Percentiles rank a stretch among this genome's conserved stretches.
Conservation (phyloP, 352 stramenopile species). For the Aphanomyces astaci region DNA sequence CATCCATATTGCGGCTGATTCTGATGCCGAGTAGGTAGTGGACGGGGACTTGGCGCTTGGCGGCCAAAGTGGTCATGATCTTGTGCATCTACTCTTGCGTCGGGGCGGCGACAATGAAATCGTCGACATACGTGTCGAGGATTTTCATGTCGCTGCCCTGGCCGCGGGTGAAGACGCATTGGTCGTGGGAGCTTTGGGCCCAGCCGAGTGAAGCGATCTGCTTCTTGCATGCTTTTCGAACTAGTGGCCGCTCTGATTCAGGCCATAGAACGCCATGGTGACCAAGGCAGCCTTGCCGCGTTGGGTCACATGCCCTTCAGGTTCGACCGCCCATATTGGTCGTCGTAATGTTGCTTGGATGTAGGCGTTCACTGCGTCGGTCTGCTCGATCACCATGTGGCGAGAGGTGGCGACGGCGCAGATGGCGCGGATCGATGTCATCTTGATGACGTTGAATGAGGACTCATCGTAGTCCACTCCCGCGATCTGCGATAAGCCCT, state of each 20-base stretch:
- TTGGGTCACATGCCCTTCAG: slow-evolving; percentile 3
- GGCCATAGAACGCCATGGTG: neutral
- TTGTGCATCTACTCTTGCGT: neutral
- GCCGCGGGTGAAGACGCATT: slow-evolving; percentile 8
- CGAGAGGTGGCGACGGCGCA: neutral
- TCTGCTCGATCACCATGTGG: slow-evolving; percentile 6
- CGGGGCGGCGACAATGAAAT: slow-evolving; percentile 11
- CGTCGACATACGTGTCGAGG: slow-evolving; percentile 3
- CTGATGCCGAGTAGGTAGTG: slow-evolving; percentile 11
- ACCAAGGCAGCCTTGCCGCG: neutral
- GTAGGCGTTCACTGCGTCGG: slow-evolving; percentile 10
- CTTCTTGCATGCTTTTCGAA: neutral
- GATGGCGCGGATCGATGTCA: slow-evolving; percentile 14
- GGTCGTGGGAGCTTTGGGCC: neutral
- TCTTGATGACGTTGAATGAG: slow-evolving; percentile 15
- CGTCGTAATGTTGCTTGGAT: neutral
- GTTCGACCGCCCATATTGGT: neutral
- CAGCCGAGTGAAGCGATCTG: neutral
- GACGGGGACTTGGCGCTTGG: slow-evolving; percentile 24
- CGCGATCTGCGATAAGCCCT: neutral
- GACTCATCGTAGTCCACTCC: slow-evolving; percentile 26
- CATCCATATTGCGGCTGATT: neutral
- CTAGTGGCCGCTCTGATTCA: neutral
- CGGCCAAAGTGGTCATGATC: neutral
- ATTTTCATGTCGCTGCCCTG: neutral